Evolutionary conservation across 75 land plant genomes (phyloP), one percentile per base, ranked within the genome.

Genomic region (Picea glauca): DNA sequence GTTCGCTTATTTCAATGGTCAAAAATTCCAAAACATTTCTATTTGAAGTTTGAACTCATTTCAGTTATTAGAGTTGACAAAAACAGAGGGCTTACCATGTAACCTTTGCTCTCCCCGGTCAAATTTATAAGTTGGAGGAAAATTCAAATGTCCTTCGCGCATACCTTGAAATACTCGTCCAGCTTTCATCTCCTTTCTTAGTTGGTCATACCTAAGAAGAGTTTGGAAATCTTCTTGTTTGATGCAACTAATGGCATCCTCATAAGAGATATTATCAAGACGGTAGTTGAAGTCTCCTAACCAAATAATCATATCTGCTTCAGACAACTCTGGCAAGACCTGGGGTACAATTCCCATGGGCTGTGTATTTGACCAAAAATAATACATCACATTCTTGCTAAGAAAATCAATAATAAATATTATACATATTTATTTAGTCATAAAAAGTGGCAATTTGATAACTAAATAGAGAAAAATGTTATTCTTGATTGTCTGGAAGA

Each of bases 71-170:
- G 54, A 40, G 3, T 5, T n/a, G 3, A 68, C 18, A 31, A 50
- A 30, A 75, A 30, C 8, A 65, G 3, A 77, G 7, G 0, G 31
- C 30, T 35, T 56, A 91, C 89, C 84, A 86, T 78, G 72, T 62
- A 88, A 65, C 75, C 96, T 89, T 58, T 84, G 78, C 77, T 81
- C 88, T 76, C 94, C 90, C 73, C 78, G 90, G 81, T 96, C 95
- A 82, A 96, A 96, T 88, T 96, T 96, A 87, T 96, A 96, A 50
- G 99, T 94, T n/a, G 99, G 99, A 60, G 90, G 92, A 80, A 96
- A 96, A 75, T 62, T 81, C 26, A 96, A 88, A 15, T 76, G 61
- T 15, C 84, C 99, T 81, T 96, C 99, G 7, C 98, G 90, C 99
- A 96, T 92, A 58, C 99, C 99, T 64, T 93, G 99, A 70, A 96